phyloP scores from a whole-genome alignment of 495 filamentous ascomycete species.

The Penicillium paxilli region DNA sequence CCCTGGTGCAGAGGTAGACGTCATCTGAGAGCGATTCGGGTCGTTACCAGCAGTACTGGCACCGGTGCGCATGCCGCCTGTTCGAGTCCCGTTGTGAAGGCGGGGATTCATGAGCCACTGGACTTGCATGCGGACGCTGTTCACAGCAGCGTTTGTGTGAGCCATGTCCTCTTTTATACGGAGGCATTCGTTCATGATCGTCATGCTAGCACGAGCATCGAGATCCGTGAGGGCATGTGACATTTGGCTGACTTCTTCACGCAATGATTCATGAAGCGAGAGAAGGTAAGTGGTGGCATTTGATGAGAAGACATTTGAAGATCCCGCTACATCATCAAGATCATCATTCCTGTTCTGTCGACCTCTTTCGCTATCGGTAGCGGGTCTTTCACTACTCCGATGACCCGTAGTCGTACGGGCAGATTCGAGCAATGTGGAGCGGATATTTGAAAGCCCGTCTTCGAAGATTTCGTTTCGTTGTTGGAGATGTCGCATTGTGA shows the following conservation, averaged over 20 bases:
- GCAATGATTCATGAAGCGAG: slow-evolving; percentile 66
- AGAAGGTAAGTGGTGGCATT: slow-evolving; percentile 59
- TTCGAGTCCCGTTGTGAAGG: slow-evolving; percentile 46
- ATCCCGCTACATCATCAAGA: slow-evolving; percentile 17
- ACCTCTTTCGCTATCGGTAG: slow-evolving; percentile 3
- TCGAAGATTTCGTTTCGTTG: slow-evolving; percentile 61
- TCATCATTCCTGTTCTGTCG: slow-evolving; percentile 2
- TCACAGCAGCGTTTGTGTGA: slow-evolving; percentile 64
- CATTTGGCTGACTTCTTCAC: slow-evolving; percentile 61
- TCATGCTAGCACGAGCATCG: slow-evolving; percentile 66
- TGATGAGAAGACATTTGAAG: slow-evolving; percentile 30
- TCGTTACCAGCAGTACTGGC: slow-evolving; percentile 11
- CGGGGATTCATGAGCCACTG: slow-evolving; percentile 68
- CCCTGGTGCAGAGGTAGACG: slow-evolving; percentile 24
- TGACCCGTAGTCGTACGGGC: slow-evolving; percentile 17
- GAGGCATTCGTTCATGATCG: slow-evolving; percentile 67
- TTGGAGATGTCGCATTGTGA: slow-evolving; percentile 55
- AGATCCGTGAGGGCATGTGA: slow-evolving; percentile 59
- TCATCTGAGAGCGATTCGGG: slow-evolving; percentile 14
- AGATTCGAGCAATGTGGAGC: slow-evolving; percentile 39
- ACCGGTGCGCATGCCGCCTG: slow-evolving; percentile 23
- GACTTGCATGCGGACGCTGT: slow-evolving; percentile 63
- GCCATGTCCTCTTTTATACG: slow-evolving; percentile 68
- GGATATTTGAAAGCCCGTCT: slow-evolving; percentile 51
- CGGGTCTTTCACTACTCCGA: slow-evolving; percentile 1